Base-by-base conservation (phyloP, 2,329 filamentous ascomycete species). In the Allantophomopsis cytisporea region DNA sequence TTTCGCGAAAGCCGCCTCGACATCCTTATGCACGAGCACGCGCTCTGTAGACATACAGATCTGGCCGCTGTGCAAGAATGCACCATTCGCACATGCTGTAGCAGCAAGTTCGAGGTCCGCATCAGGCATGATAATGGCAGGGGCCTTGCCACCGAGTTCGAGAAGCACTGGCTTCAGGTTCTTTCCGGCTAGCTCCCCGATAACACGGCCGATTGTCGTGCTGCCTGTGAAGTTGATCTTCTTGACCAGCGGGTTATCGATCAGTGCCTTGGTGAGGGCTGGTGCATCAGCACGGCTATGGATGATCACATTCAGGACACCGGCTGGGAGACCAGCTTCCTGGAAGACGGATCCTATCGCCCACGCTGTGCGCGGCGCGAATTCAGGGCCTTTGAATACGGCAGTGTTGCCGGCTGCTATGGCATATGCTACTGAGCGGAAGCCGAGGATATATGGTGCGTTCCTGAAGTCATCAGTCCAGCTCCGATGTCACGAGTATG, bases 171-270 rank as follows among this genome's bases (percentile, higher is more conserved):
- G 85, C 65, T 94, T 94, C 32, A 91, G 65, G 49, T 81, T 62
- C 54, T 81, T 73, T 20, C 81, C 86, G 0, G 82, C 82, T 7
- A 73, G 67, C 15, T 68, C 65, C 8, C 75, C 81, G 41, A 94
- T 76, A 53, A 86, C 80, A 23, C 75, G 70, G 1, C 86, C 86
- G 0, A 91, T 79, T 0, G 58, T 57, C 0, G 84, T 87, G 51
- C 74, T 82, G 28, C 86, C 86, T 0, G 86, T 94, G 59, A 93
- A 94, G 61, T 86, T 91, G 55, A 94, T 68, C 63, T 93, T 93
- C 55, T 76, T 80, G 41, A 93, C 62, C 0, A 66, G 64, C 0
- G 73, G 72, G 50, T 83, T 66, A 36, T 73, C 69, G 47, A 93
- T 83, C 21, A 91, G 58, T 1, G 73, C 63, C 20, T 68, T 68